Conservation (phyloP, 352 stramenopile genomes). For the Phytophthora multivora region DNA sequence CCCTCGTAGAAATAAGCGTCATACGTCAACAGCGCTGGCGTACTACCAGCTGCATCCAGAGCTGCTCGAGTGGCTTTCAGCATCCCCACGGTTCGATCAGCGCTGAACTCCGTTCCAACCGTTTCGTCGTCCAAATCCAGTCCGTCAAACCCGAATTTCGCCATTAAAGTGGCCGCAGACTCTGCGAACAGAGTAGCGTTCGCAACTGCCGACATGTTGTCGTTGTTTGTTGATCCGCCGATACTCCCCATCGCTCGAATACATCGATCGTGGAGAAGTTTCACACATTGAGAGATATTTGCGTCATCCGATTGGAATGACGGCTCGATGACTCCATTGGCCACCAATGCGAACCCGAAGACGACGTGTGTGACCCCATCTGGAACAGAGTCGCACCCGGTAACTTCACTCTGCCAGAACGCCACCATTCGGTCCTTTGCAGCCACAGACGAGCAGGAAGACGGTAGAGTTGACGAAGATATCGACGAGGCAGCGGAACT, state of each 20-base stretch:
- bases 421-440: slow-evolving; percentile 65
- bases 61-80: slow-evolving; percentile 54
- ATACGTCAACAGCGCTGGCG: slow-evolving; percentile 63
- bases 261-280: slow-evolving; percentile 59
- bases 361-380: slow-evolving; percentile 75
- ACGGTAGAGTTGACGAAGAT: slow-evolving; percentile 8
- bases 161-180: slow-evolving; percentile 51
- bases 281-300: slow-evolving; percentile 61
- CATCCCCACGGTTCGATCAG: slow-evolving; percentile 46
- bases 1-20: slow-evolving; percentile 75
- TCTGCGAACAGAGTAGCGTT: slow-evolving; percentile 54
- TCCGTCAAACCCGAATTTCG: slow-evolving; percentile 73
- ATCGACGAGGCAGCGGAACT: slow-evolving; percentile 9
- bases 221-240: slow-evolving; percentile 76
- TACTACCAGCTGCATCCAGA: slow-evolving; percentile 35
- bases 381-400: slow-evolving; percentile 72
- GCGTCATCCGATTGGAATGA: slow-evolving; percentile 66
- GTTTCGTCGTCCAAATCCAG: slow-evolving; percentile 82
- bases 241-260: slow-evolving; percentile 67
- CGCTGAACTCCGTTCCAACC: slow-evolving; percentile 60
- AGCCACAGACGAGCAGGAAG: slow-evolving; percentile 33
- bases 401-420: slow-evolving; percentile 84
- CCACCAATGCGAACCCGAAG: slow-evolving; percentile 76
- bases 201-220: slow-evolving; percentile 51
- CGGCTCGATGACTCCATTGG: slow-evolving; percentile 49